Percentiles rank a stretch among this genome's conserved stretches.
Evolutionary conservation across 2,329 filamentous ascomycete genomes (phyloP).

Genomic region (Fusarium coffeatum): DNA sequence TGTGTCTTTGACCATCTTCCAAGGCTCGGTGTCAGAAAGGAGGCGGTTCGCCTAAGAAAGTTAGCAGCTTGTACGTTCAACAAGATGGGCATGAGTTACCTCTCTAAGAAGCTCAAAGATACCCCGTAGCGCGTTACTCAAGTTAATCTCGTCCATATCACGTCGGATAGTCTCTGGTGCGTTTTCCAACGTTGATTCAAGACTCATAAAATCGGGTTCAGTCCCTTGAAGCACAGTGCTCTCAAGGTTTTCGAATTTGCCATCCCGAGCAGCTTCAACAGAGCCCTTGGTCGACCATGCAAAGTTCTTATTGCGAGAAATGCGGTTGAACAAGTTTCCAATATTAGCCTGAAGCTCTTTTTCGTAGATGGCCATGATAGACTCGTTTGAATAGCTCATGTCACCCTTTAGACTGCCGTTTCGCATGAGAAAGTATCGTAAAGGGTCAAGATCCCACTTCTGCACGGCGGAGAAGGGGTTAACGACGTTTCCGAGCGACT

Average conservation of each 20-base stretch:
- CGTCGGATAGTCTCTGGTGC: slow-evolving; percentile 53
- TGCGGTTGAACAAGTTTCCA: slow-evolving; percentile 81
- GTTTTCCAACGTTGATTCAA: slow-evolving; percentile 43
- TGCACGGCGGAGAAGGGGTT: slow-evolving; percentile 93
- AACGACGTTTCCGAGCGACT: slow-evolving; percentile 93
- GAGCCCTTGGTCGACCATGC: slow-evolving; percentile 73
- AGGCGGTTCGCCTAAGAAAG: slow-evolving; percentile 54
- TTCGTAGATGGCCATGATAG: slow-evolving; percentile 80
- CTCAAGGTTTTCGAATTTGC: slow-evolving; percentile 37
- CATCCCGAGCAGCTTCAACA: slow-evolving; percentile 54
- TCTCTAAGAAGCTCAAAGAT: slow-evolving; percentile 72
- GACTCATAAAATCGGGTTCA: slow-evolving; percentile 42
- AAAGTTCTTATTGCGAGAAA: slow-evolving; percentile 70
- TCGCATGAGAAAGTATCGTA: slow-evolving; percentile 89
- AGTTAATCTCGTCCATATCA: slow-evolving; percentile 73
- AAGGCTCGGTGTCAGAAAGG: slow-evolving; percentile 74
- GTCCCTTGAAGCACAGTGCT: neutral
- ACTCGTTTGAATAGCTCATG: slow-evolving; percentile 83
- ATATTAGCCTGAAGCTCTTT: slow-evolving; percentile 81
- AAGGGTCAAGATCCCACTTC: slow-evolving; percentile 85
- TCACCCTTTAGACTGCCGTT: slow-evolving; percentile 83
- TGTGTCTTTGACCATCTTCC: slow-evolving; percentile 64
- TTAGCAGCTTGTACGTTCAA: slow-evolving; percentile 16
- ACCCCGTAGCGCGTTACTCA: slow-evolving; percentile 71
- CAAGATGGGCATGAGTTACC: slow-evolving; percentile 53